phyloP scores from a whole-genome alignment of 345 rosid species.

The Gossypium ekmanianum region DNA sequence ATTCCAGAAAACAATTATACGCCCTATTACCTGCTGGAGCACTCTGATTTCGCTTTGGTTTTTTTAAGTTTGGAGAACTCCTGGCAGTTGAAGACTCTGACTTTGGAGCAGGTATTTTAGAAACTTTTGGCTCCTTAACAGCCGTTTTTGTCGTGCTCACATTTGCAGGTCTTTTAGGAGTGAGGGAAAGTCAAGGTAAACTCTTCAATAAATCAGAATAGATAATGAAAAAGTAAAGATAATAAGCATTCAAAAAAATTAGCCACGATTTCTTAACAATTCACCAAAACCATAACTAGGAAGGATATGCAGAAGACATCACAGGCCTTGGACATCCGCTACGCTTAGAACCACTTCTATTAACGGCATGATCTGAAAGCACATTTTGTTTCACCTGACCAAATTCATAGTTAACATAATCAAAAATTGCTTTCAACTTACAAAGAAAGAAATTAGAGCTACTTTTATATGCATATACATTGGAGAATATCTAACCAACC shows the following conservation, averaged over 20 bases:
- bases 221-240: neutral
- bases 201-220: constrained; percentile 14
- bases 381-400: constrained; percentile 58
- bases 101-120: constrained; percentile 43
- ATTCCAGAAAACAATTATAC: neutral
- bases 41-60: constrained; percentile 34
- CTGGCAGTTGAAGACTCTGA: constrained; percentile 32
- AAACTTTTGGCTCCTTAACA: constrained; percentile 41
- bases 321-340: constrained; percentile 56
- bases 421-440: constrained; percentile 5
- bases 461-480: neutral
- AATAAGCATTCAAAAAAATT: neutral
- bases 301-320: constrained; percentile 87
- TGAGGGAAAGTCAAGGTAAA: constrained; percentile 61
- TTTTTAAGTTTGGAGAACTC: constrained; percentile 31
- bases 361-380: constrained; percentile 40
- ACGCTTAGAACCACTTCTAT: constrained; percentile 65
- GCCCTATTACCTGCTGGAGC: constrained; percentile 43
- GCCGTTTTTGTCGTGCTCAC: constrained; percentile 31
- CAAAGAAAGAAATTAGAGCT: neutral
- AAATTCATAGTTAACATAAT: constrained; percentile 20
- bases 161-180: constrained; percentile 60
- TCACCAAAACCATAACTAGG: constrained; percentile 8
- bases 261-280: neutral
- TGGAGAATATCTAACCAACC: constrained; percentile 39